Percentiles rank a stretch among this genome's conserved stretches.
Evolutionary conservation across 2,329 filamentous ascomycete species (phyloP).

Genomic region (Diaporthe longicolla): DNA sequence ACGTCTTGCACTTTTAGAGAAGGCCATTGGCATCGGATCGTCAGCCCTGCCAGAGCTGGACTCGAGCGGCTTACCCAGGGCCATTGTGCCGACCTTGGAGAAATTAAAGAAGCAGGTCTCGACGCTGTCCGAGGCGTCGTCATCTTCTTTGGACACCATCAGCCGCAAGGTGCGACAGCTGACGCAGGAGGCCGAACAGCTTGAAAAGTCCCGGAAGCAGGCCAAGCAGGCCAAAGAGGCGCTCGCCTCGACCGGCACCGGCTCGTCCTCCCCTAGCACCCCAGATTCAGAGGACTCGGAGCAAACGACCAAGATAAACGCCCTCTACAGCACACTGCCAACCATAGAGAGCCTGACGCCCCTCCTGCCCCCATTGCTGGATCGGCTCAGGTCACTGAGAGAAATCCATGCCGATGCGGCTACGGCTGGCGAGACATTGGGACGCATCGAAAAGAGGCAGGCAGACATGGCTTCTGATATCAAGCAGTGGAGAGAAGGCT

Average conservation of each 20-base stretch:
- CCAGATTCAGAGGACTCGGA: conserved; percentile 69
- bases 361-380: conserved; percentile 85
- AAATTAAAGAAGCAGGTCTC: conserved; percentile 85
- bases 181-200: conserved; percentile 78
- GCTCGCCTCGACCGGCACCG: conserved; percentile 60
- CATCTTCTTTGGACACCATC: conserved; percentile 79
- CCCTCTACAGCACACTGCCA: conserved; percentile 88
- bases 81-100: conserved; percentile 87
- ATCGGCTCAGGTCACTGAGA: conserved; percentile 85
- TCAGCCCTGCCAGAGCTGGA: conserved; percentile 75
- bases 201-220: conserved; percentile 75
- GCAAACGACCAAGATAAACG: conserved; percentile 88
- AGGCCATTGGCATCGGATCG: conserved; percentile 82
- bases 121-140: conserved; percentile 80
- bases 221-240: conserved; percentile 74
- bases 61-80: conserved; percentile 69
- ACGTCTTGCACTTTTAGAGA: conserved; percentile 83
- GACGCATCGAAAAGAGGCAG: conserved; percentile 83
- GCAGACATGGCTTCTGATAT: conserved; percentile 87
- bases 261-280: conserved; percentile 48
- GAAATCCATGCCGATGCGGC: conserved; percentile 91
- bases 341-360: conserved; percentile 91
- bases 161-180: conserved; percentile 79
- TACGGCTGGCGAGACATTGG: conserved; percentile 81
- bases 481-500: conserved; percentile 44